Conservation (phyloP, 2,329 filamentous ascomycete genomes). For the Pleomassaria siparia region DNA sequence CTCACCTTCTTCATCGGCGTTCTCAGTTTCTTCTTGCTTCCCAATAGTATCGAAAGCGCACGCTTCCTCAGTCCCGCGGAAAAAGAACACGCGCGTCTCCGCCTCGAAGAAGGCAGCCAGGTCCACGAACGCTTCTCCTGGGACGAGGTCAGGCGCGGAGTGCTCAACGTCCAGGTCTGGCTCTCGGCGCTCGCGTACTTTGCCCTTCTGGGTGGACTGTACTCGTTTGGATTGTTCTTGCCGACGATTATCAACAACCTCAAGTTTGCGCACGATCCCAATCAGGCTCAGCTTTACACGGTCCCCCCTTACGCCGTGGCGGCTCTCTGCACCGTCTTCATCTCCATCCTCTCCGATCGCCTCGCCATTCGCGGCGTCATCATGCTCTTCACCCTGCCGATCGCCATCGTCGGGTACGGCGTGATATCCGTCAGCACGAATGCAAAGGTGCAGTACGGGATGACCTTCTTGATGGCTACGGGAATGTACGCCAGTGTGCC, state of each 20-base stretch:
- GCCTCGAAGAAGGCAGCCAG: constrained; percentile 46
- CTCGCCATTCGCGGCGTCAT: constrained; percentile 60
- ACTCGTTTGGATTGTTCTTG: constrained; percentile 66
- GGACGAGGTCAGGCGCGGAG: constrained; percentile 63
- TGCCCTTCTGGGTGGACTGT: constrained; percentile 59
- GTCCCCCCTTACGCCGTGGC: constrained; percentile 66
- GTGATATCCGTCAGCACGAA: constrained; percentile 60
- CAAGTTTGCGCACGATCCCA: constrained; percentile 55
- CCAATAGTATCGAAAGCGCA: constrained; percentile 58
- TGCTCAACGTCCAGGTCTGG: constrained; percentile 64
- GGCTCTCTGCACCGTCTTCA: constrained; percentile 53
- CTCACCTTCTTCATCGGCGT: constrained; percentile 56
- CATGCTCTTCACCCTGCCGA: constrained; percentile 64
- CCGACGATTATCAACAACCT: constrained; percentile 66
- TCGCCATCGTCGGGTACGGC: constrained; percentile 67
- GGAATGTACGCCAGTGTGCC: constrained; percentile 66
- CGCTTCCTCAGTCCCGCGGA: constrained; percentile 57
- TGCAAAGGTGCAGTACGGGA: constrained; percentile 60
- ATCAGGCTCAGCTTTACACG: constrained; percentile 63
- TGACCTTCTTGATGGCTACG: constrained; percentile 68
- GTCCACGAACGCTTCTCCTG: constrained; percentile 56
- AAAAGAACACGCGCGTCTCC: constrained; percentile 50
- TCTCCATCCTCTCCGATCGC: constrained; percentile 63
- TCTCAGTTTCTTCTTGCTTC: constrained; percentile 56
- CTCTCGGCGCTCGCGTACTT: constrained; percentile 64